Conservation (phyloP, 176 grass and related monocot species). For the Ensete glaucum region DNA sequence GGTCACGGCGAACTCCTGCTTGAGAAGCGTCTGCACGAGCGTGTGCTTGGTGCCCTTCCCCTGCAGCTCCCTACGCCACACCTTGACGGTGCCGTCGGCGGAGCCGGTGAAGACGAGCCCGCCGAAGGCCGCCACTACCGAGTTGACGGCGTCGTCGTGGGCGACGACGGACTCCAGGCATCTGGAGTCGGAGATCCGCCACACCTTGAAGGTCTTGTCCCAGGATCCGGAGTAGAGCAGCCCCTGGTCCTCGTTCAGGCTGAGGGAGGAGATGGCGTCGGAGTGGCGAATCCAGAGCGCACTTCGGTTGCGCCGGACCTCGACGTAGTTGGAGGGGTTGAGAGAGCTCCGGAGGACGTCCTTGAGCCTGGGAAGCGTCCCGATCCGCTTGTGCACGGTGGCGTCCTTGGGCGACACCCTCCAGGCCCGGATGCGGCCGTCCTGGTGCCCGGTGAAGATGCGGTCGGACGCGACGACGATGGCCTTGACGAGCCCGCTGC, state of each 20-base stretch:
- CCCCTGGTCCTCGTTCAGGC: constrained; percentile 40
- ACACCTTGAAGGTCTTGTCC: constrained; percentile 98
- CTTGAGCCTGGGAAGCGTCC: constrained; percentile 73
- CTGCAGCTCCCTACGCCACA: background rate
- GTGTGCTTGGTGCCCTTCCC: background rate
- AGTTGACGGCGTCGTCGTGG: constrained; percentile 88
- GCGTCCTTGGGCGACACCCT: constrained; percentile 67
- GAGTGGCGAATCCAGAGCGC: constrained; percentile 90
- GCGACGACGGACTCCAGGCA: constrained; percentile 91
- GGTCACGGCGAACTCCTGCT: constrained; percentile 2
- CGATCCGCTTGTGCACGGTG: constrained; percentile 71
- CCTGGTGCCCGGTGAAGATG: constrained; percentile 95
- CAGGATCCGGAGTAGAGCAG: constrained; percentile 90
- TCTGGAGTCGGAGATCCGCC: constrained; percentile 82
- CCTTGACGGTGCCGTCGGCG: constrained; percentile 52
- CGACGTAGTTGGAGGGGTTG: constrained; percentile 87
- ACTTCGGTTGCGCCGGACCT: constrained; percentile 66
- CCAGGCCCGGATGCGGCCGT: constrained; percentile 89
- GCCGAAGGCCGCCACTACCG: constrained; percentile 63
- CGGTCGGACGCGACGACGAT: constrained; percentile 79
- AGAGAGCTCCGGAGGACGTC: constrained; percentile 79
- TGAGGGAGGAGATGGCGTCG: constrained; percentile 80
- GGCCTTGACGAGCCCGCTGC: constrained; percentile 93
- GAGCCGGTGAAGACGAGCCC: constrained; percentile 77
- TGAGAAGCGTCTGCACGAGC: background rate